Percentiles rank a stretch among this genome's conserved stretches.
These are phyloP conservation scores for Middelhovenomyces tepae DNA, from an alignment of 805 yeast species.

Conservation along the genomic window DNA sequence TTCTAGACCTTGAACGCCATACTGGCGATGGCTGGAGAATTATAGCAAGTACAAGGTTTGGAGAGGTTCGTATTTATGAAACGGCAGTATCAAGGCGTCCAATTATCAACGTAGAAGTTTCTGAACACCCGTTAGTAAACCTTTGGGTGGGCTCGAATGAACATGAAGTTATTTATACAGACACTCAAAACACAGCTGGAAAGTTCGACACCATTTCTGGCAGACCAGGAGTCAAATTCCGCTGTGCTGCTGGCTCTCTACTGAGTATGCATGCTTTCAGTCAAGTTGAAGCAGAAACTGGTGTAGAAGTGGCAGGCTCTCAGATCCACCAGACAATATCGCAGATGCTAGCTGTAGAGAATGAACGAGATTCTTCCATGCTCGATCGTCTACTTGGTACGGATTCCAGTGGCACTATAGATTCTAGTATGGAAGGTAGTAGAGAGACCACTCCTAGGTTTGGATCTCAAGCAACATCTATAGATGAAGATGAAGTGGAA, in stretches of 20 bases:
- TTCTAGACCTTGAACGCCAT: conserved; percentile 31
- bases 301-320: no score
- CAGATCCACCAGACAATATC: no score
- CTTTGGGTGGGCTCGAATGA: conserved; percentile 5
- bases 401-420: no score
- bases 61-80: conserved; percentile 59
- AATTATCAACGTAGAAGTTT: conserved; percentile 9
- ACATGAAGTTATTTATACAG: conserved; percentile 9
- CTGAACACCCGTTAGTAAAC: conserved; percentile 15
- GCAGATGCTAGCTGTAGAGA: no score
- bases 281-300: no score
- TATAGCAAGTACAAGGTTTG: conserved; percentile 58
- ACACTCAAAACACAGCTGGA: conserved; percentile 11
- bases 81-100: conserved; percentile 29
- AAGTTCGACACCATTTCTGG: no score
- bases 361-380: no score
- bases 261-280: no score
- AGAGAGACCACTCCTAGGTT: not conserved
- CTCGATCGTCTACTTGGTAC: no score
- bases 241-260: no score
- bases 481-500: not conserved
- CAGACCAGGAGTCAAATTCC: no score
- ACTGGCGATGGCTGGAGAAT: conserved; percentile 39
- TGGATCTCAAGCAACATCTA: not conserved
- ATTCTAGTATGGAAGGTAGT: no score